Conservation (phyloP, 345 rosid genomes). For the Lepidium africanum region DNA sequence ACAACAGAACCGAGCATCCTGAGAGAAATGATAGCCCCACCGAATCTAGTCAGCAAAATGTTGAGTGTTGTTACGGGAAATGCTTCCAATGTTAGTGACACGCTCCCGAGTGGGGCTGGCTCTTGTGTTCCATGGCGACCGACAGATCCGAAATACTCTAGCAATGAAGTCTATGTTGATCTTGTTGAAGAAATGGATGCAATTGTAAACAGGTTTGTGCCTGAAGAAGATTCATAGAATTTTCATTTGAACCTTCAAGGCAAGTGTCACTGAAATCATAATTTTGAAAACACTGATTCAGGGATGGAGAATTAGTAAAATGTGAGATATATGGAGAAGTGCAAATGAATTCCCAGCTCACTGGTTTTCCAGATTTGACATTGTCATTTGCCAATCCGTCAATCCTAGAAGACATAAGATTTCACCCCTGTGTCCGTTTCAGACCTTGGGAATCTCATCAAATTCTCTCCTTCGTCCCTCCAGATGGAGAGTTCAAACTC, state of each 20-base stretch:
- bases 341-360: constrained; percentile 79
- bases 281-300: background rate
- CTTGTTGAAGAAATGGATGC: constrained; percentile 98
- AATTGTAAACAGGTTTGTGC: constrained; percentile 57
- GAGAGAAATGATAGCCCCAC: constrained; percentile 94
- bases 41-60: constrained; percentile 82
- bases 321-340: constrained; percentile 73
- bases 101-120: constrained; percentile 77
- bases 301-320: constrained; percentile 33
- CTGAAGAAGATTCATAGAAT: background rate
- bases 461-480: constrained; percentile 89
- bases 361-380: constrained; percentile 92
- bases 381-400: constrained; percentile 80
- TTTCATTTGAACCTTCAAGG: background rate
- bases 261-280: background rate
- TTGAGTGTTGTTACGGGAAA: constrained; percentile 93
- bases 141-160: constrained; percentile 74
- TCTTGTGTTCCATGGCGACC: constrained; percentile 96
- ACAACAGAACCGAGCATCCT: constrained; percentile 88
- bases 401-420: constrained; percentile 68
- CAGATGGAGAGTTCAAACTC: constrained; percentile 93
- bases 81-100: constrained; percentile 70
- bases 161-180: constrained; percentile 83
- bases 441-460: constrained; percentile 97
- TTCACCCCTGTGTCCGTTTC: constrained; percentile 94